A percentile compares a stretch with the other conserved stretches of the same genome.
Conservation (phyloP, 441 rosid species). For the Pelargonium australe region DNA sequence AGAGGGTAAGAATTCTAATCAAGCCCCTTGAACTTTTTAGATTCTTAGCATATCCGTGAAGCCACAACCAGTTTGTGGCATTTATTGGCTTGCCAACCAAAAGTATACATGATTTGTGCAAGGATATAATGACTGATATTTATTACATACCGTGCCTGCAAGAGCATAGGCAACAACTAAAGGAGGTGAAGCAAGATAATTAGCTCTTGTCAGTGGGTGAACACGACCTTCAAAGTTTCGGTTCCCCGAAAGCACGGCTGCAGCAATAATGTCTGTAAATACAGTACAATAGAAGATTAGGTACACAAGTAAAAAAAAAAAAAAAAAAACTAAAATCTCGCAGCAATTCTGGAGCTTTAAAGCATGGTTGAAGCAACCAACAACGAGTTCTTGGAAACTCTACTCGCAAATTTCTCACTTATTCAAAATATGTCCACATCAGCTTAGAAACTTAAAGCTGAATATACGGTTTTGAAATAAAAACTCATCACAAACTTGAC, state of each 20-base stretch:
- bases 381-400: background rate
- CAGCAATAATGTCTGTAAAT: constrained; percentile 45
- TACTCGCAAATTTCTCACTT: background rate
- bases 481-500: background rate
- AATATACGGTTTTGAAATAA: background rate
- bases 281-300: background rate
- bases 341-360: background rate
- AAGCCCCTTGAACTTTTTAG: too few species aligned
- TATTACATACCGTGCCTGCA: constrained; percentile 50
- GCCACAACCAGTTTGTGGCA: too few species aligned
- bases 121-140: background rate
- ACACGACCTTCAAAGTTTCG: constrained; percentile 64
- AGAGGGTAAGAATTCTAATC: too few species aligned
- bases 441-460: background rate
- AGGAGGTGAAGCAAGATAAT: constrained; percentile 70
- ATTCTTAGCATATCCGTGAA: too few species aligned
- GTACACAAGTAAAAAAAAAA: background rate
- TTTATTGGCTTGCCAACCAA: background rate
- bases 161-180: constrained; percentile 67
- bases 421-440: background rate
- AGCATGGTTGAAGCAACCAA: background rate
- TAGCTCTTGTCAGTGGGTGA: constrained; percentile 60
- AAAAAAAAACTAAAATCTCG: background rate
- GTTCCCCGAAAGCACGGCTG: constrained; percentile 65
- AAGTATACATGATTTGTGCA: background rate